Evolutionary conservation across 495 filamentous ascomycete species (phyloP).

Genomic region (Trichoderma parareesei): DNA sequence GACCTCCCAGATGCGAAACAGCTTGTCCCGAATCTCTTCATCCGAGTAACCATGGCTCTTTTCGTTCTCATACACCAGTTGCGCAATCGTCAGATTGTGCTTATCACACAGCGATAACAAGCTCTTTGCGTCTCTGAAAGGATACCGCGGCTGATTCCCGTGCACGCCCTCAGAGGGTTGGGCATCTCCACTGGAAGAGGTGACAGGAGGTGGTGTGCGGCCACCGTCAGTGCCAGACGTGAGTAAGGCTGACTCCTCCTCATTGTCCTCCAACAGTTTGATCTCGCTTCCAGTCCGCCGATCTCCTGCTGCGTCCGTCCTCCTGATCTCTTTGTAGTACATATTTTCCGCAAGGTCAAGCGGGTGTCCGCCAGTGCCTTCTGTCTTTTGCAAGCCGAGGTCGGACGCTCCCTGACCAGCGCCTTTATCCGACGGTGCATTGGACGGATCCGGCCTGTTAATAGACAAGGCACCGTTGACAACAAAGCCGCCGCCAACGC

Average conservation of each 20-base stretch:
- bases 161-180: not conserved
- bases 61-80: slow-evolving; percentile 30
- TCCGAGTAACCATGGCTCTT: slow-evolving; percentile 28
- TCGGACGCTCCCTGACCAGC: slow-evolving; percentile 12
- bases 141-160: slow-evolving; percentile 21
- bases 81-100: slow-evolving; percentile 29
- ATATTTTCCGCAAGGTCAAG: slow-evolving; percentile 28
- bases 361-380: slow-evolving; percentile 18
- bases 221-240: slow-evolving; percentile 11
- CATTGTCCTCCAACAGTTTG: slow-evolving; percentile 13
- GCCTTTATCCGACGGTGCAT: slow-evolving; percentile 15
- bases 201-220: not conserved
- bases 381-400: slow-evolving; percentile 13
- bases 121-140: slow-evolving; percentile 26
- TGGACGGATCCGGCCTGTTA: not conserved
- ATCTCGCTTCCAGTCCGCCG: slow-evolving; percentile 25
- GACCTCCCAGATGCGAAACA: slow-evolving; percentile 29
- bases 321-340: slow-evolving; percentile 30
- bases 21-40: slow-evolving; percentile 25
- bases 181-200: not conserved
- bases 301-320: slow-evolving; percentile 24
- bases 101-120: slow-evolving; percentile 26
- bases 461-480: slow-evolving; percentile 29
- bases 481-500: slow-evolving; percentile 30
- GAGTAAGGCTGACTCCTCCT: slow-evolving; percentile 17